phyloP scores from a whole-genome alignment of 805 yeast genomes.

The Tetrapisispora fleetii region DNA sequence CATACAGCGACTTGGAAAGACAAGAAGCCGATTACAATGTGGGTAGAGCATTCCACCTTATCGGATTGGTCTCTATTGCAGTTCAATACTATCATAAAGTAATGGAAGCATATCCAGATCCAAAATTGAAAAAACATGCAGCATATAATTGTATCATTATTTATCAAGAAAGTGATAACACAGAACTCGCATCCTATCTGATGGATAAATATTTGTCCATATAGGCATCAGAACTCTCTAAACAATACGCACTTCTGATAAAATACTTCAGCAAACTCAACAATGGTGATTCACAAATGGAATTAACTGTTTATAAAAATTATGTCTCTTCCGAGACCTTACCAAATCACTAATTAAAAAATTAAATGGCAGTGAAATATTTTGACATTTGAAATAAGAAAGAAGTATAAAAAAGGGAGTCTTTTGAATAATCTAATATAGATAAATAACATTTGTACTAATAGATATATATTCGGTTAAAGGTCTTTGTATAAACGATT shows the following conservation, averaged over 20 bases:
- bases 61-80: constrained; percentile 71
- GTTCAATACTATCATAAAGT: constrained; percentile 64
- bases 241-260: too few relatives aligned
- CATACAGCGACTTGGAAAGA: constrained; percentile 33
- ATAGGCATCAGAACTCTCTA: too few relatives aligned
- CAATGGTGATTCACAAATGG: too few relatives aligned
- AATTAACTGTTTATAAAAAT: too few relatives aligned
- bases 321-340: background rate
- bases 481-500: background rate
- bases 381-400: background rate
- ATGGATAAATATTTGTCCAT: constrained; percentile 53
- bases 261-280: too few relatives aligned
- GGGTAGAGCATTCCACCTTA: constrained; percentile 75
- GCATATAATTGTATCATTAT: constrained; percentile 78
- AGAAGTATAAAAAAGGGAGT: background rate
- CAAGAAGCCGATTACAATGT: constrained; percentile 79
- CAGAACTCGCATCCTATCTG: constrained; percentile 48
- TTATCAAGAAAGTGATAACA: constrained; percentile 68
- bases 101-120: constrained; percentile 41
- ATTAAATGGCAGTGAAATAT: background rate
- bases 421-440: background rate
- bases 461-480: too few relatives aligned
- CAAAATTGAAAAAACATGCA: constrained; percentile 62
- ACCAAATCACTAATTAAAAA: background rate
- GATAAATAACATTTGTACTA: background rate